Conservation (phyloP, 2,329 filamentous ascomycete species). For the Aspergillus sp. region DNA sequence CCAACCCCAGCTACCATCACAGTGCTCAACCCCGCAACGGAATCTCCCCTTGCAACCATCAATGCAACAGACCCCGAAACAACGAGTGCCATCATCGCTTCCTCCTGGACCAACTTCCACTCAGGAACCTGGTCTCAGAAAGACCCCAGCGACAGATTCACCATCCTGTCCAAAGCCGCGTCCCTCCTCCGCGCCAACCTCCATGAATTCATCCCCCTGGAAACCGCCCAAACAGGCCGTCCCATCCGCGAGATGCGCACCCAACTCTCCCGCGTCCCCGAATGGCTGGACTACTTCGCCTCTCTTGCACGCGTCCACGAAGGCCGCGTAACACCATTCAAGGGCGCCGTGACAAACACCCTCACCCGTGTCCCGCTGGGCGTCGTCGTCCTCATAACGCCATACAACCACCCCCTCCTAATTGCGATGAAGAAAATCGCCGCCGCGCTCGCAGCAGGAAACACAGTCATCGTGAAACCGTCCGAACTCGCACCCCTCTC, state of each 20-base stretch:
- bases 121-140: conserved; percentile 58
- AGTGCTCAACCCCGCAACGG: conserved; percentile 34
- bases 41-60: conserved; percentile 37
- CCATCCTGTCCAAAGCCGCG: conserved; percentile 62
- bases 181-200: conserved; percentile 54
- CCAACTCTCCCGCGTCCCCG: conserved; percentile 58
- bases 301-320: conserved; percentile 67
- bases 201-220: conserved; percentile 59
- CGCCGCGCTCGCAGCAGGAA: conserved; percentile 42
- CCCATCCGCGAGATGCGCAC: conserved; percentile 69
- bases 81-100: conserved; percentile 52
- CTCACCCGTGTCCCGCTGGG: conserved; percentile 38
- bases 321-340: conserved; percentile 64
- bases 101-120: conserved; percentile 41
- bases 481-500: conserved; percentile 47
- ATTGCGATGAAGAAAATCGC: conserved; percentile 42
- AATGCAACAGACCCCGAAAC: conserved; percentile 57
- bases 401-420: conserved; percentile 40
- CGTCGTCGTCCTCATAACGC: conserved; percentile 41
- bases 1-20: conserved; percentile 17
- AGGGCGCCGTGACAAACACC: conserved; percentile 40
- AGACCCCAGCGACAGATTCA: conserved; percentile 59
- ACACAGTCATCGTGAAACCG: conserved; percentile 41
- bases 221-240: conserved; percentile 68
- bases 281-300: conserved; percentile 72